Base-by-base conservation (phyloP, 2,329 filamentous ascomycete species). In the Xylaria polymorpha region DNA sequence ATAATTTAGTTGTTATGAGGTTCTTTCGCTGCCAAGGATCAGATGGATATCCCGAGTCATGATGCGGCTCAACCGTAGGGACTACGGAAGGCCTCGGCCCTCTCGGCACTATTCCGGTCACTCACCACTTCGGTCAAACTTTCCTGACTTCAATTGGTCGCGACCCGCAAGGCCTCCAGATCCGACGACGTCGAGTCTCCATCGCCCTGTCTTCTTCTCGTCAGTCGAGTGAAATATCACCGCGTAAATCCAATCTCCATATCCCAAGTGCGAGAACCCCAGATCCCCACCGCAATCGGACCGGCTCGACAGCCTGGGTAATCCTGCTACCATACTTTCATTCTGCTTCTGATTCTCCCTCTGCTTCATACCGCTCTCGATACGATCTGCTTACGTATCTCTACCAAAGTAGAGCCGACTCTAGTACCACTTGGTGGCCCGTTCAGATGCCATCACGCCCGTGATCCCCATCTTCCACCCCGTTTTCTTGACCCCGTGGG, bases 91-190 rank as follows among this genome's bases (percentile, higher is more conserved):
- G 32, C 48, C 64, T 71, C 69, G 69, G 69, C 35, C 44, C 57
- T 48, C 64, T 71, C 69, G 69, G 69, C 48, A 55, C 57, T 71
- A 71, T 71, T 71, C 66, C 69, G 69, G 69, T 14, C 60, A 66
- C 55, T 64, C 63, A 55, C 66, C 60, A 48, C 46, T 43, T 66
- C 63, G 63, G 56, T 57, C 39, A 39, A 59, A 61, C 37, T 50
- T 29, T 46, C 37, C 8, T 53, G 37, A 32, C 55, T 67, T 35
- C 60, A 41, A 69, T 66, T 66, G 63, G 66, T 50, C 56, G 25
- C 44, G 41, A n/a, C 60, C 25, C 50, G 50, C 50, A 59, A 59
- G 43, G 20, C 60, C n/a, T 32, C 25, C 58, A 43, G 22, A 39
- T 55, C 51, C 61, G 66, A 59, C 63, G 69, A 56, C 37, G 32